phyloP scores from a whole-genome alignment of 2,329 filamentous ascomycete species.

The Cytospora leucostoma region DNA sequence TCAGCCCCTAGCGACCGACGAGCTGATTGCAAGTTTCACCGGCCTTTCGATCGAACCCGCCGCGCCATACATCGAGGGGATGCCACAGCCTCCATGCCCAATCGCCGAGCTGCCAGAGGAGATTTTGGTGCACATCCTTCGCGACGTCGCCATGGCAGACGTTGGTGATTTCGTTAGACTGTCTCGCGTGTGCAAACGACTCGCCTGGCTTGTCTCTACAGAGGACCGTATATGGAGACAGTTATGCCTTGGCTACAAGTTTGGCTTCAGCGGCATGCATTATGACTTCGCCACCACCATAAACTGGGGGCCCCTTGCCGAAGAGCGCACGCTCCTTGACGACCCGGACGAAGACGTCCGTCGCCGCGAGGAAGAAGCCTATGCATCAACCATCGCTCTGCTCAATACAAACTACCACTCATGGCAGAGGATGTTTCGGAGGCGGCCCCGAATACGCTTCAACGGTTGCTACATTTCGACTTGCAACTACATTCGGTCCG shows the following conservation, averaged over 20 bases:
- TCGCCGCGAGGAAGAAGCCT: slow-evolving; percentile 37
- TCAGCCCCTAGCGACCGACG: slow-evolving; percentile 56
- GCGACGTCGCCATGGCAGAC: slow-evolving; percentile 71
- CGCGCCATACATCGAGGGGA: slow-evolving; percentile 70
- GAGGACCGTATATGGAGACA: slow-evolving; percentile 87
- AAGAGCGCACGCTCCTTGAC: slow-evolving; percentile 31
- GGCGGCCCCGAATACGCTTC: slow-evolving; percentile 84
- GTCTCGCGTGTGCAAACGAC: slow-evolving; percentile 78
- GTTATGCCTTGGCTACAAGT: slow-evolving; percentile 67
- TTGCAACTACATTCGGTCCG: slow-evolving; percentile 88
- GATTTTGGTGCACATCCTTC: slow-evolving; percentile 77
- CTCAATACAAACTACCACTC: slow-evolving; percentile 48
- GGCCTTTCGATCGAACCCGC: slow-evolving; percentile 66
- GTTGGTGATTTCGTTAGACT: slow-evolving; percentile 75
- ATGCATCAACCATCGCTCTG: slow-evolving; percentile 44
- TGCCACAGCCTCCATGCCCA: slow-evolving; percentile 74
- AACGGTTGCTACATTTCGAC: slow-evolving; percentile 96
- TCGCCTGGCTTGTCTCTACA: slow-evolving; percentile 81
- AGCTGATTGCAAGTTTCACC: slow-evolving; percentile 78
- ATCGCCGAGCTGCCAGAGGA: slow-evolving; percentile 79
- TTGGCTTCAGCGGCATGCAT: slow-evolving; percentile 82
- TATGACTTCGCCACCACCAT: slow-evolving; percentile 71
- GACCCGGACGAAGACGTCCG: slow-evolving; percentile 42
- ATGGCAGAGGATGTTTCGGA: slow-evolving; percentile 74
- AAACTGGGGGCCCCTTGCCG: slow-evolving; percentile 52